Evolutionary conservation across 495 filamentous ascomycete species (phyloP).

Genomic region (Penicillium goetzii): DNA sequence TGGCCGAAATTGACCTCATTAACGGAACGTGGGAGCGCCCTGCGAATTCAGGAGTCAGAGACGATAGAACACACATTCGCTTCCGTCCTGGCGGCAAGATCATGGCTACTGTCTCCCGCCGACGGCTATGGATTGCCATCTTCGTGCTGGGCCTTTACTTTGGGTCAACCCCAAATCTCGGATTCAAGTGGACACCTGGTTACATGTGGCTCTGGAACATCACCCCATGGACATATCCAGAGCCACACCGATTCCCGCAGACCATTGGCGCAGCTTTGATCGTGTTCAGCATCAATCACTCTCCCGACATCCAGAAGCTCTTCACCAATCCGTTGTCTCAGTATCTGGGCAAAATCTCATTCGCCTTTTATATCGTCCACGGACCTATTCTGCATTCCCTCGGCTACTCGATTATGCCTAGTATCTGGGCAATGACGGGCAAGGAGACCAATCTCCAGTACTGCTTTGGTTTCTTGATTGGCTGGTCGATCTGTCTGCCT

Average conservation of each 20-base stretch:
- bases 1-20: slow-evolving; percentile 62
- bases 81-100: slow-evolving; percentile 33
- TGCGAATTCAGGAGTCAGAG: neutral
- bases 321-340: slow-evolving; percentile 61
- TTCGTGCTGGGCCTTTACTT: slow-evolving; percentile 50
- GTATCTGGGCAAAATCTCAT: slow-evolving; percentile 66
- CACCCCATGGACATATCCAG: slow-evolving; percentile 47
- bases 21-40: slow-evolving; percentile 47
- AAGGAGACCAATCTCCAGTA: slow-evolving; percentile 55
- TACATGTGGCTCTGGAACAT: slow-evolving; percentile 48
- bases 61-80: slow-evolving; percentile 31
- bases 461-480: slow-evolving; percentile 54
- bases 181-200: slow-evolving; percentile 50
- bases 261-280: slow-evolving; percentile 59
- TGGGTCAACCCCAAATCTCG: slow-evolving; percentile 47
- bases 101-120: slow-evolving; percentile 44
- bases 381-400: slow-evolving; percentile 58
- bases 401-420: slow-evolving; percentile 53
- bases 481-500: slow-evolving; percentile 53
- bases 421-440: slow-evolving; percentile 58
- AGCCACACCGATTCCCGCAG: slow-evolving; percentile 50
- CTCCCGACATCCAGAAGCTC: slow-evolving; percentile 53
- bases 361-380: slow-evolving; percentile 67
- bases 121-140: slow-evolving; percentile 58
- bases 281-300: slow-evolving; percentile 59